phyloP scores from a whole-genome alignment of 768 basidiomycete species.

The Pluteus cervinus region DNA sequence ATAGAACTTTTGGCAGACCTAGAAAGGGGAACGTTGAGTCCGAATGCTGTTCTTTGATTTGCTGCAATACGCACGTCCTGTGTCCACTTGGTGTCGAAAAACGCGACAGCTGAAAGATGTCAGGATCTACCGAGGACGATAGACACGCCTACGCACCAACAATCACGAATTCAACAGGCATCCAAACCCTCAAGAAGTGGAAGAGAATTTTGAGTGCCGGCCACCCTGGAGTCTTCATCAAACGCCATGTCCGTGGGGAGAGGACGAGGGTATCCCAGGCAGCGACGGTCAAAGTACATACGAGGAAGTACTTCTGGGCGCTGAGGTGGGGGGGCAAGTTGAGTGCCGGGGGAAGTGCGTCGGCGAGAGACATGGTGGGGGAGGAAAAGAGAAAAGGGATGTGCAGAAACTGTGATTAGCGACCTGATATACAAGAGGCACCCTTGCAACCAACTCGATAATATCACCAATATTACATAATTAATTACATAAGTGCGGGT shows the following conservation, averaged over 20 bases:
- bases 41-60: too few relatives aligned
- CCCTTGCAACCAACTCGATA: too few relatives aligned
- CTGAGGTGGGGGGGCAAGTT: slow-evolving; percentile 71
- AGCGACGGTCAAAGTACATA: slow-evolving; percentile 84
- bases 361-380: slow-evolving; percentile 23
- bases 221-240: slow-evolving; percentile 62
- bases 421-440: too few relatives aligned
- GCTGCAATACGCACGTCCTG: slow-evolving; percentile 34
- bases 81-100: slow-evolving; percentile 73
- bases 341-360: slow-evolving; percentile 57
- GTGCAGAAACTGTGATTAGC: slow-evolving; percentile 3
- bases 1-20: slow-evolving; percentile 67
- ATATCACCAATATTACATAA: too few relatives aligned
- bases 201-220: slow-evolving; percentile 73
- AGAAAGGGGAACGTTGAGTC: too few relatives aligned
- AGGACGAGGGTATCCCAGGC: slow-evolving; percentile 89
- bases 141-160: slow-evolving; percentile 42
- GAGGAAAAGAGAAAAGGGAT: slow-evolving; percentile 8
- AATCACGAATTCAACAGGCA: slow-evolving; percentile 74
- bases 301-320: slow-evolving; percentile 86
- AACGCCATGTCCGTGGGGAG: slow-evolving; percentile 71
- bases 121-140: slow-evolving; percentile 3
- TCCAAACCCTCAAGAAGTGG: slow-evolving; percentile 68
- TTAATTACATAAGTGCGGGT: too few relatives aligned
- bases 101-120: slow-evolving; percentile 58